These are phyloP conservation scores for Venturia pyrina DNA, from an alignment of 2,329 filamentous ascomycete genomes.

Conservation along the genomic window DNA sequence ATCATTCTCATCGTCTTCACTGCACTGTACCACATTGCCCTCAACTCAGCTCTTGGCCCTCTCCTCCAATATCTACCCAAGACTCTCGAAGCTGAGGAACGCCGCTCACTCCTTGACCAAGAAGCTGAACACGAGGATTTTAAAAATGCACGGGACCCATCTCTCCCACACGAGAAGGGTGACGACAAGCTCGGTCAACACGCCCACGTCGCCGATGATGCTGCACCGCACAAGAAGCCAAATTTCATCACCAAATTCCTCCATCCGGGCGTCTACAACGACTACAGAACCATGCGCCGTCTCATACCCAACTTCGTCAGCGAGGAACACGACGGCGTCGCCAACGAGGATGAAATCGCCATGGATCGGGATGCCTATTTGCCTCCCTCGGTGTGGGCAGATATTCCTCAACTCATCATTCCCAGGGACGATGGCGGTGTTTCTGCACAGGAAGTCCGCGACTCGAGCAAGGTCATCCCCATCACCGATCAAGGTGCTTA, in stretches of 20 bases:
- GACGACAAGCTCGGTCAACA: slow-evolving; percentile 5
- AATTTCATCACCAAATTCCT: slow-evolving; percentile 13
- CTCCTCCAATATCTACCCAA: slow-evolving; percentile 18
- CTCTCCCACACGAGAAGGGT: not conserved
- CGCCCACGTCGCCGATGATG: not conserved
- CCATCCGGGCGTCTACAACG: slow-evolving; percentile 14
- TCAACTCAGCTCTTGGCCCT: slow-evolving; percentile 22
- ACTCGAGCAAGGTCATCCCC: not conserved
- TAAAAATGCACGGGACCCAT: not conserved
- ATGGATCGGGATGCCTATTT: slow-evolving; percentile 31
- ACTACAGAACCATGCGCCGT: slow-evolving; percentile 20
- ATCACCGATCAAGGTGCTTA: slow-evolving; percentile 13
- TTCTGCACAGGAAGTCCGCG: slow-evolving; percentile 10
- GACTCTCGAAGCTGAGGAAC: slow-evolving; percentile 14
- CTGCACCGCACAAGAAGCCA: slow-evolving; percentile 13
- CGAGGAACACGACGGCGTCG: slow-evolving; percentile 11
- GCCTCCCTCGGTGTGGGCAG: slow-evolving; percentile 30
- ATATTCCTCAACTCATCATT: slow-evolving; percentile 10
- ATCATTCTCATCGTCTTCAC: slow-evolving; percentile 30
- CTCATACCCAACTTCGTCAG: slow-evolving; percentile 27
- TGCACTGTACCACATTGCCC: slow-evolving; percentile 30
- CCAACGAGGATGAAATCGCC: slow-evolving; percentile 19
- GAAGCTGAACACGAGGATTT: not conserved
- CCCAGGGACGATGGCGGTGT: slow-evolving; percentile 12
- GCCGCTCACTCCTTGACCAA: not conserved